phyloP scores from a whole-genome alignment of 345 rosid genomes.

The Crucihimalaya himalaica region DNA sequence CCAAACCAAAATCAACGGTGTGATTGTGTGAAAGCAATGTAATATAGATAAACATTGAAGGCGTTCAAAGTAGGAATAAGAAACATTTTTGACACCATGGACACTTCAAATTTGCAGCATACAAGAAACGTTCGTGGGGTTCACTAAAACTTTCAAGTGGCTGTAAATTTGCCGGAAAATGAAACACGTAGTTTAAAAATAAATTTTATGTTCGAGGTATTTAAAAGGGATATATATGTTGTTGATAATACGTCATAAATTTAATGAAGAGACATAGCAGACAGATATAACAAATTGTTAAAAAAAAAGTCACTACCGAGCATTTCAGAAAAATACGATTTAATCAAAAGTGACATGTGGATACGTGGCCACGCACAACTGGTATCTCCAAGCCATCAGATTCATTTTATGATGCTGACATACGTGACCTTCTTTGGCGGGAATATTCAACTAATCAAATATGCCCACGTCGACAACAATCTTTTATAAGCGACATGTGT shows the following conservation, averaged over 20 bases:
- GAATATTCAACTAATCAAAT: conserved; percentile 6
- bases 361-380: conserved; percentile 24
- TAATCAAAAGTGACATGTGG: neutral
- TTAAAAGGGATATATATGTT: too few relatives aligned
- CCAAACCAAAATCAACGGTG: too few relatives aligned
- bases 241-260: neutral
- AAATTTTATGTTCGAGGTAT: too few relatives aligned
- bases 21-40: too few relatives aligned
- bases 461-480: neutral
- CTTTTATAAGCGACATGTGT: neutral
- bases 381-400: conserved; percentile 18
- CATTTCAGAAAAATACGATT: conserved; percentile 13
- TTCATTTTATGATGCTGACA: conserved; percentile 28
- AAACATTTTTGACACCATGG: too few relatives aligned
- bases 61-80: too few relatives aligned
- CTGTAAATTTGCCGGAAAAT: too few relatives aligned
- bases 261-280: conserved; percentile 7
- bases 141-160: too few relatives aligned
- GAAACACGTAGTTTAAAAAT: too few relatives aligned
- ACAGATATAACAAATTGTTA: neutral
- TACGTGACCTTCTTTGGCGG: conserved; percentile 2
- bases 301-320: neutral
- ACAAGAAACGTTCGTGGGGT: too few relatives aligned
- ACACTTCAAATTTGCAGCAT: too few relatives aligned
- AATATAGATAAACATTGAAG: too few relatives aligned